Evolutionary conservation across 768 basidiomycete genomes (phyloP), one percentile per base, ranked within the genome.

Genomic region (Pleurotus ostreatus): DNA sequence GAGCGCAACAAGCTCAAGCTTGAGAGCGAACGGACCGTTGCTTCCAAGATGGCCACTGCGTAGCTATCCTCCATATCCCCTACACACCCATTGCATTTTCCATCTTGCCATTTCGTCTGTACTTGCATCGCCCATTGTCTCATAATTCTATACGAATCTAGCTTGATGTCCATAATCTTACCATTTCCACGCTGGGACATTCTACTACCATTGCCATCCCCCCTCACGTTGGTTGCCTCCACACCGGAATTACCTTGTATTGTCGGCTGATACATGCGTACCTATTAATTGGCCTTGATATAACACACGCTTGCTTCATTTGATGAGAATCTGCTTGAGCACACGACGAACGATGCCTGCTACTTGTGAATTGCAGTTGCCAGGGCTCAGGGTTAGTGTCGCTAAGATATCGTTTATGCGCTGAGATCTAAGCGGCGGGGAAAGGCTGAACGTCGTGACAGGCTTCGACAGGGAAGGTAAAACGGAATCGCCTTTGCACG

Each of bases 11-110:
- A 94, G 83, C 79, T 74, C 52, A 90, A 90, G 74, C 75, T 94
- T 57, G 92, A 93, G 79, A 85, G 85, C 63, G 92, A 94, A 72
- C 84, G 88, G 72, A 94, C 92, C 16, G 86, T 90, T 37, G 86
- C 86, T 34, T 76, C 88, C 67, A 94, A 93, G 85, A 86, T 94
- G 81, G 86, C 87, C 57, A 86, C 83, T 46, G 88, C 88, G 67
- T 92, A 77, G 60, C 49, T 48, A 26, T 46, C 30, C 54, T 37
- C 51, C 51, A 12, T 12, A 41, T 56, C 23, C 26, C 51, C 45
- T 56, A 53, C 53, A 57, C 40, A 23, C 55, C 62, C 49, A 56
- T 61, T 60, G 59, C 49, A 49, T 55, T 45, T 44, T 60, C n/a
- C 51, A 54, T 57, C 55, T 56, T 58, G 44, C 41, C 48, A 54